These are phyloP conservation scores for Aspergillus ibericus DNA, from an alignment of 2,329 filamentous ascomycete species.

Conservation along the genomic window DNA sequence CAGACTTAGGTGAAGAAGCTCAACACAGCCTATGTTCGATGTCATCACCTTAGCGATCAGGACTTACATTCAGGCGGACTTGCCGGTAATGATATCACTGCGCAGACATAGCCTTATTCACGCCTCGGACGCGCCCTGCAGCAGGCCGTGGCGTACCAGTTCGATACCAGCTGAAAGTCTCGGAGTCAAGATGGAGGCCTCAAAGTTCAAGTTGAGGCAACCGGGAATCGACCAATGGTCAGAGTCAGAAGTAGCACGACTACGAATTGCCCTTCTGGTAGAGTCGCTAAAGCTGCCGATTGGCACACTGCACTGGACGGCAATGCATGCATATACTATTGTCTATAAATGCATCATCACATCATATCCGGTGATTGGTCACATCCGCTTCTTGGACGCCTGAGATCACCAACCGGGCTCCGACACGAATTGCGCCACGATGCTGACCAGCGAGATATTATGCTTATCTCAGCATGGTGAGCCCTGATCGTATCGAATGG, in stretches of 20 bases:
- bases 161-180: not conserved
- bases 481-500: not conserved
- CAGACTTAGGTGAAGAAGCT: too few relatives aligned
- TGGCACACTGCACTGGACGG: not conserved
- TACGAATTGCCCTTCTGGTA: not conserved
- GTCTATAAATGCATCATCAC: not conserved
- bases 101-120: not conserved
- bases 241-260: too few relatives aligned
- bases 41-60: too few relatives aligned
- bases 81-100: not conserved
- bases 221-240: too few relatives aligned
- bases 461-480: not conserved
- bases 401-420: not conserved
- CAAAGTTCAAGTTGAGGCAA: not conserved
- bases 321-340: conserved; percentile 2
- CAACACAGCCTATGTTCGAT: too few relatives aligned
- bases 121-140: not conserved
- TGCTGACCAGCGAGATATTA: not conserved
- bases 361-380: not conserved
- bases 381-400: not conserved
- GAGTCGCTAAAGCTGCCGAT: not conserved
- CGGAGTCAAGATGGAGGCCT: too few relatives aligned
- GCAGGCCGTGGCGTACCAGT: not conserved
- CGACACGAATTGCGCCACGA: not conserved
- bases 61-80: too few relatives aligned